Percentiles rank a stretch among this genome's conserved stretches.
Conservation (phyloP, 345 rosid genomes). For the Pugionium cornutum region DNA sequence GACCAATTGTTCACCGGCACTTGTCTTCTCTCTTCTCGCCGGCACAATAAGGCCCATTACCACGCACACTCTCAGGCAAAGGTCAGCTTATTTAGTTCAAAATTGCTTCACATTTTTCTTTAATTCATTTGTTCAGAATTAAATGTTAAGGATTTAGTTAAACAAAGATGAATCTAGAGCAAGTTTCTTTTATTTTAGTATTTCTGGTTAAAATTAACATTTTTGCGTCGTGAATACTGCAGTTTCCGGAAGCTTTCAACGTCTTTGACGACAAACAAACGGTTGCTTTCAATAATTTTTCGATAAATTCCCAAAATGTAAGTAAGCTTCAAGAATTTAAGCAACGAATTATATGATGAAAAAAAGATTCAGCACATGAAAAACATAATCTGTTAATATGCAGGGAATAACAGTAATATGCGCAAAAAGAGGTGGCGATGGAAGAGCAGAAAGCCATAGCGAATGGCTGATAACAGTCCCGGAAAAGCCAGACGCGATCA, state of each 20-base stretch:
- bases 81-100: conserved; percentile 38
- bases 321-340: conserved; percentile 43
- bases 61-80: conserved; percentile 41
- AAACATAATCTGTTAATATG: background rate
- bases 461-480: conserved; percentile 93
- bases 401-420: conserved; percentile 82
- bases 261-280: conserved; percentile 60
- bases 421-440: conserved; percentile 75
- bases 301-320: conserved; percentile 67
- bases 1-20: conserved; percentile 78
- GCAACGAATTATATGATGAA: background rate
- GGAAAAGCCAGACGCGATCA: conserved; percentile 67
- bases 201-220: no score
- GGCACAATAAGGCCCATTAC: conserved; percentile 35
- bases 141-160: no score
- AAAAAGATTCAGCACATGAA: background rate
- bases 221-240: conserved; percentile 24
- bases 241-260: conserved; percentile 79
- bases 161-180: no score
- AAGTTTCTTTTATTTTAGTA: no score
- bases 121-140: no score
- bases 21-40: conserved; percentile 55
- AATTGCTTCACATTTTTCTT: no score
- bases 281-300: conserved; percentile 44
- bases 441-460: conserved; percentile 53